phyloP scores from a whole-genome alignment of 2,329 filamentous ascomycete genomes.

The Aquanectria penicillioides region DNA sequence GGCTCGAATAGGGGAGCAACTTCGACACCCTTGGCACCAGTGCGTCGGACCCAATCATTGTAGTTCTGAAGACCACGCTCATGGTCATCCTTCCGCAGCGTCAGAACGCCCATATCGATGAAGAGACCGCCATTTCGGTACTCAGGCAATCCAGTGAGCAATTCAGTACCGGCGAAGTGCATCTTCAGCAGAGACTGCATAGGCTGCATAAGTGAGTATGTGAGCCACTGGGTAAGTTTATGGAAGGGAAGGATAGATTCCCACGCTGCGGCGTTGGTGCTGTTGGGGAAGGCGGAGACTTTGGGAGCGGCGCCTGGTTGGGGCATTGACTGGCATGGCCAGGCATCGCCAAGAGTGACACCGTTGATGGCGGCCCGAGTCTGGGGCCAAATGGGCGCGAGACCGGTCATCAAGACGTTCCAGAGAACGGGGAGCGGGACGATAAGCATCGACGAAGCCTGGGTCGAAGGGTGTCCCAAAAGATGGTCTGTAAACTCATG shows the following conservation, averaged over 20 bases:
- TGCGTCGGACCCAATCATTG: conserved; percentile 74
- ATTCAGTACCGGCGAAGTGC: conserved; percentile 81
- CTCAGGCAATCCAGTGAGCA: conserved; percentile 88
- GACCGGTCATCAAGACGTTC: conserved; percentile 87
- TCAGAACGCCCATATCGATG: conserved; percentile 84
- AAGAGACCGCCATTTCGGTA: conserved; percentile 93
- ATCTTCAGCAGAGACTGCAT: conserved; percentile 85
- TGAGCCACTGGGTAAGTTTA: conserved; percentile 94
- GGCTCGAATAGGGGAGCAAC: conserved; percentile 69
- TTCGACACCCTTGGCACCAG: conserved; percentile 69
- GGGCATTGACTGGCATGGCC: conserved; percentile 88
- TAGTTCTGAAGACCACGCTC: conserved; percentile 74
- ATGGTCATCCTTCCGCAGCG: conserved; percentile 74
- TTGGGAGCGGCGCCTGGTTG: conserved; percentile 56
- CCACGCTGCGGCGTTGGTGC: conserved; percentile 57
- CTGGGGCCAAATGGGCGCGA: conserved; percentile 88
- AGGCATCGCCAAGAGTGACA: conserved; percentile 89
- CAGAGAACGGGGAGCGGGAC: conserved; percentile 89
- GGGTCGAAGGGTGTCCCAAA: conserved; percentile 89
- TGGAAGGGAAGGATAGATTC: conserved; percentile 90
- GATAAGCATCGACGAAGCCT: conserved; percentile 88
- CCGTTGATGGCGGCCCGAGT: conserved; percentile 90
- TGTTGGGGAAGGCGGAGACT: conserved; percentile 36
- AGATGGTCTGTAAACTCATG: conserved; percentile 77
- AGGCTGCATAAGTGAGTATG: conserved; percentile 91